These are phyloP conservation scores for Coriolopsis trogii DNA, from an alignment of 1,284 basidiomycete genomes.

Conservation along the genomic window DNA sequence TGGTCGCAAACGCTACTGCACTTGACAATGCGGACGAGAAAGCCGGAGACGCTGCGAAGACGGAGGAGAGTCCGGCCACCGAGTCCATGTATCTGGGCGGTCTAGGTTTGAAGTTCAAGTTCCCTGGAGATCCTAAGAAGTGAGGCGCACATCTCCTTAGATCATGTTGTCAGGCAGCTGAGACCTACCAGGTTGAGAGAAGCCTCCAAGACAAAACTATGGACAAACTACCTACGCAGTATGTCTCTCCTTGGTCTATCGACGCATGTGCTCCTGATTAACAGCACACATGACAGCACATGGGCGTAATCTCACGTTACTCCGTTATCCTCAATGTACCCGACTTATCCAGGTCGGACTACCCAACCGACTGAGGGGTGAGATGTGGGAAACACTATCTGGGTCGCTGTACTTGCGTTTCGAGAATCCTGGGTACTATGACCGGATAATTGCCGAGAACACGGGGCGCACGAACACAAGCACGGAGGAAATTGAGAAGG, in stretches of 20 bases:
- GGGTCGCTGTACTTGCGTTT: conserved; percentile 94
- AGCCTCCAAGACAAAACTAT: conserved; percentile 96
- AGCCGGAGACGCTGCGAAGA: conserved; percentile 55
- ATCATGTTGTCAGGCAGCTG: neutral
- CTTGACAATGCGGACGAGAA: conserved; percentile 72
- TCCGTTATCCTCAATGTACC: conserved; percentile 96
- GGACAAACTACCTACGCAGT: conserved; percentile 90
- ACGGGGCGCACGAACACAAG: conserved; percentile 83
- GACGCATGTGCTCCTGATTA: neutral
- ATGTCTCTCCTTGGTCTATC: conserved; percentile 27
- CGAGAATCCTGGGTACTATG: conserved; percentile 85
- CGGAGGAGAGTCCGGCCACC: conserved; percentile 50
- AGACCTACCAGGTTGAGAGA: conserved; percentile 73
- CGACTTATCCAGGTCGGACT: conserved; percentile 96
- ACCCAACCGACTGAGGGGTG: conserved; percentile 93
- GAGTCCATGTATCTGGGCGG: conserved; percentile 81
- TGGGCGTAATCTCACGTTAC: conserved; percentile 88
- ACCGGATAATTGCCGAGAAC: conserved; percentile 80
- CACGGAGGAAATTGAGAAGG: conserved; percentile 99
- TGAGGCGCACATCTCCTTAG: conserved; percentile 39
- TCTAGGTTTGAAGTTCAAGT: conserved; percentile 86
- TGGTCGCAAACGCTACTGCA: conserved; percentile 59
- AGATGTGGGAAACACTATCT: conserved; percentile 98
- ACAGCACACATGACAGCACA: conserved; percentile 54
- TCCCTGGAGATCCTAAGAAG: conserved; percentile 94